Percentiles rank a stretch among this genome's conserved stretches.
phyloP scores from a whole-genome alignment of 331 rosid genomes.

The Phaseolus coccineus region DNA sequence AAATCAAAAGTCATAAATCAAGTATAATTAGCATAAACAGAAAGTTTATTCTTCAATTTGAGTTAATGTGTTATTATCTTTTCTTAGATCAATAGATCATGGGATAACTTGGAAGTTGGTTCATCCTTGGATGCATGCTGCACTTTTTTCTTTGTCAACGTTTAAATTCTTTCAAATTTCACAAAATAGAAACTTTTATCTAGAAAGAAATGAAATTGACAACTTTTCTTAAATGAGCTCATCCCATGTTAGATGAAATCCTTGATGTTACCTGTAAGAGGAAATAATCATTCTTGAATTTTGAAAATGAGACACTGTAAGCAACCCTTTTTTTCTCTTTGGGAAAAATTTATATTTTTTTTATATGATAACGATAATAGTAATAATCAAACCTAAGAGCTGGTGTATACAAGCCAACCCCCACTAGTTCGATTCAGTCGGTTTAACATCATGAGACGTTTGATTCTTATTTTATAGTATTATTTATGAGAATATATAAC shows the following conservation, averaged over 20 bases:
- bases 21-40: not conserved
- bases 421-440: too few relatives aligned
- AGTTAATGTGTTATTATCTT: not conserved
- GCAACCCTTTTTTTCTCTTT: not conserved
- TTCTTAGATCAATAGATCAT: not conserved
- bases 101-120: not conserved
- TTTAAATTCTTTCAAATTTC: not conserved
- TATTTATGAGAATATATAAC: too few relatives aligned
- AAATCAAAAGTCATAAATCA: too few relatives aligned
- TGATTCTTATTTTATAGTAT: too few relatives aligned
- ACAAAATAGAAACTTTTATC: not conserved
- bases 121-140: not conserved
- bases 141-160: not conserved
- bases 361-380: too few relatives aligned
- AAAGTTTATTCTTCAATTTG: not conserved
- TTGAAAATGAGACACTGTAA: not conserved
- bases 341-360: not conserved
- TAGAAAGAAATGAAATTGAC: not conserved
- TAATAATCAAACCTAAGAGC: too few relatives aligned
- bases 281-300: not conserved
- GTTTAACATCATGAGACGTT: too few relatives aligned
- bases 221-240: too few relatives aligned
- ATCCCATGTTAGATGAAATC: not conserved
- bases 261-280: not conserved
- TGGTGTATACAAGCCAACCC: too few relatives aligned